phyloP scores from a whole-genome alignment of 148 eudicot genomes.

The Vaccinium vitisidaea region DNA sequence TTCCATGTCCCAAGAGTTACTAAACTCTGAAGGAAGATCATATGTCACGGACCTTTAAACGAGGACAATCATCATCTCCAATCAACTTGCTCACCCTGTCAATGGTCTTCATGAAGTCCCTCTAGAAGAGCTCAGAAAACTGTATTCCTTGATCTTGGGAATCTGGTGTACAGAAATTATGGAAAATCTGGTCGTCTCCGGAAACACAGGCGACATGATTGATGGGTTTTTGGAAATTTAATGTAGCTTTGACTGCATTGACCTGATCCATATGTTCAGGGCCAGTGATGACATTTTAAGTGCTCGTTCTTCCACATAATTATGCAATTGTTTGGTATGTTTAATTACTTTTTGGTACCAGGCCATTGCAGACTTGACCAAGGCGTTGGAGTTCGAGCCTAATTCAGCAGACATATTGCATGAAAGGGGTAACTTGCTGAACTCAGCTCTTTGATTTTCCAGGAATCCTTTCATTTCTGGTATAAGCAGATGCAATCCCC shows the following conservation, averaged over 20 bases:
- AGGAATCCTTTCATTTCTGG: slow-evolving; percentile 1
- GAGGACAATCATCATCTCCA: not conserved
- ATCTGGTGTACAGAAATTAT: not conserved
- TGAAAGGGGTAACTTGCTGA: slow-evolving; percentile 75
- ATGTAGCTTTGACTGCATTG: not conserved
- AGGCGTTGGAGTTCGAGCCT: slow-evolving; percentile 88
- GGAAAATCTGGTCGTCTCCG: not conserved
- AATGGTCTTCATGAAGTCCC: not conserved
- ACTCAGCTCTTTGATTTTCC: slow-evolving; percentile 11
- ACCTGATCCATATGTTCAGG: not conserved
- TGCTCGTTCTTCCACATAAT: not conserved
- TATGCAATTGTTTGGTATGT: not conserved
- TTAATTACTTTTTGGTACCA: slow-evolving; percentile 26
- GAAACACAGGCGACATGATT: not conserved
- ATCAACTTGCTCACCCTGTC: not conserved
- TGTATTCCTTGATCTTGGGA: not conserved
- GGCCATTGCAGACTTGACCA: slow-evolving; percentile 94
- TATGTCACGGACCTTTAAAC: not conserved
- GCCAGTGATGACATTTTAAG: not conserved
- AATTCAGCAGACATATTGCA: slow-evolving; percentile 81
- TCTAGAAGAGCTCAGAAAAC: not conserved
- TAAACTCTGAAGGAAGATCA: not conserved
- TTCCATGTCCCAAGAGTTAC: slow-evolving; percentile 3
- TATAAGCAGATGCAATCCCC: not conserved
- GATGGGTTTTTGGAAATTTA: slow-evolving; percentile 6